These are phyloP conservation scores for Phytophthora macrochlamydospora DNA, from an alignment of 352 stramenopile genomes.

Conservation along the genomic window DNA sequence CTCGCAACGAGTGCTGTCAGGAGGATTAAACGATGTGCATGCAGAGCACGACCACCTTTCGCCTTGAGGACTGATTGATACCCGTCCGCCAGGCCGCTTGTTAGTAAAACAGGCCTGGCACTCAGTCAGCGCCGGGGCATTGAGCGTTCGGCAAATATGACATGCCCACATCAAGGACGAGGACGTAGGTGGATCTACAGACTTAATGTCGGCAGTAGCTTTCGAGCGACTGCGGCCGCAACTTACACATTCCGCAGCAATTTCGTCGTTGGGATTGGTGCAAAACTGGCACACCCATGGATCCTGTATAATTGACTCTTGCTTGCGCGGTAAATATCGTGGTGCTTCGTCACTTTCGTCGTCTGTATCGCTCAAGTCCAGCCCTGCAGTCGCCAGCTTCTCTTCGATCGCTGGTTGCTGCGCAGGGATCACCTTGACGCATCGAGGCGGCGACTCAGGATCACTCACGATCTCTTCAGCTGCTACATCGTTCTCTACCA, in stretches of 20 bases:
- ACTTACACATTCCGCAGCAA: conserved; percentile 18
- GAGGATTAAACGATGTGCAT: conserved; percentile 28
- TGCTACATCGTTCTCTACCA: background rate
- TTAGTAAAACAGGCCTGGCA: conserved; percentile 29
- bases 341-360: conserved; percentile 29
- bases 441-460: conserved; percentile 10
- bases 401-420: conserved; percentile 35
- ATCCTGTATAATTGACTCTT: conserved; percentile 21
- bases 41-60: conserved; percentile 27
- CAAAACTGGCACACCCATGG: conserved; percentile 40
- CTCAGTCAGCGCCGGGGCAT: conserved; percentile 13
- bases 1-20: conserved; percentile 25
- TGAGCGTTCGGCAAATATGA: conserved; percentile 35
- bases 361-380: conserved; percentile 62
- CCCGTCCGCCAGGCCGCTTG: background rate
- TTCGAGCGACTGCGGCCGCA: conserved; percentile 26
- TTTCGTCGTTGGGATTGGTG: conserved; percentile 31
- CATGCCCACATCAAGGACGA: conserved; percentile 32
- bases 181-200: background rate
- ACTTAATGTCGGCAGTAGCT: background rate
- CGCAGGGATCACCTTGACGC: conserved; percentile 27
- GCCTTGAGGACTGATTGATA: background rate
- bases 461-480: conserved; percentile 9
- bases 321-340: conserved; percentile 11
- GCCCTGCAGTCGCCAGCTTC: conserved; percentile 51